These are phyloP conservation scores for Pichia manshurica DNA, from an alignment of 805 yeast species.

Conservation along the genomic window DNA sequence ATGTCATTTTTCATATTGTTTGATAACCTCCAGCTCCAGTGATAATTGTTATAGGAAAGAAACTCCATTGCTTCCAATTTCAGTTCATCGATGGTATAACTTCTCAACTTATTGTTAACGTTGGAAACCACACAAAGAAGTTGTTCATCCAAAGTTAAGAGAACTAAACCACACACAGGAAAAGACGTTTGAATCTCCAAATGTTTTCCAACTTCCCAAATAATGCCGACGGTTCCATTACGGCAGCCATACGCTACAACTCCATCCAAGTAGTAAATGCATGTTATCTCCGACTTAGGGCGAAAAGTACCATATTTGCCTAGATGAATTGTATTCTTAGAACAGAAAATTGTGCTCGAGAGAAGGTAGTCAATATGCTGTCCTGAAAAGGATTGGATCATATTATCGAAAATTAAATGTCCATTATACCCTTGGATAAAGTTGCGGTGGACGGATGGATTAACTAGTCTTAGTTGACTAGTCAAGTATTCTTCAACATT, in stretches of 20 bases:
- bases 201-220: not conserved
- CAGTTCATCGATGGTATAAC: not conserved
- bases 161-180: slow-evolving; percentile 6
- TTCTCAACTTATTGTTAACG: slow-evolving; percentile 1
- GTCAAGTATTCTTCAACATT: no score
- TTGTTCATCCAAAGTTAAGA: not conserved
- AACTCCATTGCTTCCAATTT: not conserved
- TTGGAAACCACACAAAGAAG: slow-evolving; percentile 10
- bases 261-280: not conserved
- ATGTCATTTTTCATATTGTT: slow-evolving; percentile 5
- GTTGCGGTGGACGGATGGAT: no score
- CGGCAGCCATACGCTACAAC: slow-evolving; percentile 8
- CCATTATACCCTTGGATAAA: not conserved
- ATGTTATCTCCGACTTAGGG: slow-evolving; percentile 9
- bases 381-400: no score
- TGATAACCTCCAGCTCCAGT: slow-evolving; percentile 4
- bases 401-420: not conserved
- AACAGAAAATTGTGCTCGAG: no score
- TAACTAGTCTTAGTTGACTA: no score
- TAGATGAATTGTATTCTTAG: no score
- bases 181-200: slow-evolving; percentile 1
- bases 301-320: no score
- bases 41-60: slow-evolving; percentile 9
- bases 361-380: no score
- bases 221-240: slow-evolving; percentile 9